Evolutionary conservation across 2,329 filamentous ascomycete species (phyloP), one percentile per base, ranked within the genome.

Genomic region (Phialophora verrucosa): DNA sequence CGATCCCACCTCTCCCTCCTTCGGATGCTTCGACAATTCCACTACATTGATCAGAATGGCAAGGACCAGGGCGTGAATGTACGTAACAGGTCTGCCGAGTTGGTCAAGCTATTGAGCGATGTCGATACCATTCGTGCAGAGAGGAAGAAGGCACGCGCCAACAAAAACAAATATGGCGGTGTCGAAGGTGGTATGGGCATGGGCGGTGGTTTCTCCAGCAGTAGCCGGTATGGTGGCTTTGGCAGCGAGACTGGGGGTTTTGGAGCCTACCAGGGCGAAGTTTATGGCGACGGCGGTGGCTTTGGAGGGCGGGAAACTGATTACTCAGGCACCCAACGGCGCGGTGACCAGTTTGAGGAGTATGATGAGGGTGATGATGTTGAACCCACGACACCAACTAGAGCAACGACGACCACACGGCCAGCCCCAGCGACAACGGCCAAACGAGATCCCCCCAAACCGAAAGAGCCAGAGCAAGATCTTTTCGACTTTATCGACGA

Each of bases 1-100:
- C 89, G 95, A 73, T 93, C 93, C 65, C 95, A 99, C 78, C 88
- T 99, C 68, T 96, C 94, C 17, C 88, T 98, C 10, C 86, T 99
- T 67, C 97, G 97, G 81, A 99, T 99, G 95, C 87, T 99, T 63
- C 91, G 93, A 65, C 95, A 99, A 78, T 99, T 99, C 80, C 95
- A 99, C 81, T 99, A 85, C 80, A 98, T 99, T 79, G 87, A 99
- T 76, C 85, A 87, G 77, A 98, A 98, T 79, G 95, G 95, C 78
- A 99, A 99, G 80, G 95, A 99, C 76, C 95, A 99, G 79, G 95
- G 95, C 68, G 88, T 99, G 79, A 99, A 99, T 76, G 95, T 99
- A 66, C 90, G 95, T 72, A 98, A 98, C 81, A 88, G 95, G 71
- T 93, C 95, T 72, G 97, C 97, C 81, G 95, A 99, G 81, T 84